Evolutionary conservation across 2,329 filamentous ascomycete genomes (phyloP).

Genomic region (Malbranchea zuffiana): DNA sequence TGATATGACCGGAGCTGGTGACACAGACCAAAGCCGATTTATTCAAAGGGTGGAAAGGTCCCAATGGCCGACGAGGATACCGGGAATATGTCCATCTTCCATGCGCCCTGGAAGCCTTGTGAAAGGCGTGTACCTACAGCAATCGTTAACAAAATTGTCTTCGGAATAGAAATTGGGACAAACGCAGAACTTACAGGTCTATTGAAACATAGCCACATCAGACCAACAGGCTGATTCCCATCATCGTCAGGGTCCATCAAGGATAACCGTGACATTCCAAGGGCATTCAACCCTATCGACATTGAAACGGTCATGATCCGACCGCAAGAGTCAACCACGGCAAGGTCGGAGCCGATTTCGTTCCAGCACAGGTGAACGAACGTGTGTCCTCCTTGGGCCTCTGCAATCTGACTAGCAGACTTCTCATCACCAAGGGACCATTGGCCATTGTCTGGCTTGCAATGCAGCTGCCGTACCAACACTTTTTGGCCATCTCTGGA

Average conservation of each 20-base stretch:
- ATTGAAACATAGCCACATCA: constrained; percentile 68
- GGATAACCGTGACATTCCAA: constrained; percentile 51
- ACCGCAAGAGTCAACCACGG: constrained; percentile 68
- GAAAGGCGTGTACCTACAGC: constrained; percentile 32
- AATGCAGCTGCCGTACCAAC: constrained; percentile 61
- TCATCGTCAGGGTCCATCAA: constrained; percentile 62
- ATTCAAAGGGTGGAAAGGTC: constrained; percentile 55
- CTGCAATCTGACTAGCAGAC: constrained; percentile 49
- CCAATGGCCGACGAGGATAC: constrained; percentile 53
- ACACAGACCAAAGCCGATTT: constrained; percentile 69
- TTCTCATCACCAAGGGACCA: constrained; percentile 71
- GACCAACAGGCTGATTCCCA: constrained; percentile 64
- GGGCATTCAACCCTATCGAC: constrained; percentile 60
- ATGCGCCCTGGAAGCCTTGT: constrained; percentile 53
- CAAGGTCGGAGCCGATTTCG: constrained; percentile 64
- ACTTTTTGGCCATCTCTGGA: constrained; percentile 58
- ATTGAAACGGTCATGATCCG: constrained; percentile 65
- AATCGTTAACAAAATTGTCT: neutral
- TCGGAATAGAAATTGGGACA: constrained; percentile 20
- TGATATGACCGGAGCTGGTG: constrained; percentile 61
- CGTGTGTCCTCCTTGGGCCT: constrained; percentile 51
- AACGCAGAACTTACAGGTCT: constrained; percentile 31
- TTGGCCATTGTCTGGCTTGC: constrained; percentile 55
- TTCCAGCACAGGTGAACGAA: constrained; percentile 79
- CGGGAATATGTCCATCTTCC: constrained; percentile 59